These are phyloP conservation scores for Falciphora oryzae DNA, from an alignment of 2,329 filamentous ascomycete species.

Conservation along the genomic window DNA sequence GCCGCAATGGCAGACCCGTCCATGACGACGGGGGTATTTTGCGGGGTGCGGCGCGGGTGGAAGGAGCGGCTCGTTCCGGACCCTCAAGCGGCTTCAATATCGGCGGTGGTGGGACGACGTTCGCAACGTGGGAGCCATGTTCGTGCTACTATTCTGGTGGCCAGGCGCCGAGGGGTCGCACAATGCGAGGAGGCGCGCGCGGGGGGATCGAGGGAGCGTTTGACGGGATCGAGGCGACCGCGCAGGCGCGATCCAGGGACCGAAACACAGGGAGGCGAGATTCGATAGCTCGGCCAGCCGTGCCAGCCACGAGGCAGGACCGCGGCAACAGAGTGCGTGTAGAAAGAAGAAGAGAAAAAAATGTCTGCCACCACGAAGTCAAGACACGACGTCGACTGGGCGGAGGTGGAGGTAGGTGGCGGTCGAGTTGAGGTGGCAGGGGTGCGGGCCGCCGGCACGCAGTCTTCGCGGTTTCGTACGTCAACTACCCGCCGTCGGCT, in stretches of 20 bases:
- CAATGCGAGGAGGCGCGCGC: not conserved
- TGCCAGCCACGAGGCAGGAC: no score
- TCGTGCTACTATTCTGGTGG: not conserved
- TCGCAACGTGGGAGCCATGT: conserved; percentile 7
- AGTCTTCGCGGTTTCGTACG: not conserved
- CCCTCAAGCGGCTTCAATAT: conserved; percentile 5
- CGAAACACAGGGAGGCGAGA: not conserved
- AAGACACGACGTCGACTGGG: not conserved
- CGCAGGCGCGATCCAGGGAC: no score
- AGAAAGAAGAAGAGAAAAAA: no score
- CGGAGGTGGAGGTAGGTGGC: not conserved
- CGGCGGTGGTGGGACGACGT: conserved; percentile 2
- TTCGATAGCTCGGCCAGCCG: not conserved
- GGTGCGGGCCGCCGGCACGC: not conserved
- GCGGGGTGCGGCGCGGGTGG: not conserved
- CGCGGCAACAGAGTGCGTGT: no score
- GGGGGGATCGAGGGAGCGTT: not conserved
- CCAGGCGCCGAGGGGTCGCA: not conserved
- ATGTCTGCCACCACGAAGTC: not conserved
- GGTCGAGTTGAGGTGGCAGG: not conserved
- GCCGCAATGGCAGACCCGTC: conserved; percentile 42
- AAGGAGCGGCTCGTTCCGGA: not conserved
- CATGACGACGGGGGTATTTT: conserved; percentile 30
- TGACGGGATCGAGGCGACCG: not conserved
- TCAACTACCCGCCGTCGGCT: no score